Base-by-base conservation (phyloP, 805 yeast species). In the Jamesozyma rosinii region DNA sequence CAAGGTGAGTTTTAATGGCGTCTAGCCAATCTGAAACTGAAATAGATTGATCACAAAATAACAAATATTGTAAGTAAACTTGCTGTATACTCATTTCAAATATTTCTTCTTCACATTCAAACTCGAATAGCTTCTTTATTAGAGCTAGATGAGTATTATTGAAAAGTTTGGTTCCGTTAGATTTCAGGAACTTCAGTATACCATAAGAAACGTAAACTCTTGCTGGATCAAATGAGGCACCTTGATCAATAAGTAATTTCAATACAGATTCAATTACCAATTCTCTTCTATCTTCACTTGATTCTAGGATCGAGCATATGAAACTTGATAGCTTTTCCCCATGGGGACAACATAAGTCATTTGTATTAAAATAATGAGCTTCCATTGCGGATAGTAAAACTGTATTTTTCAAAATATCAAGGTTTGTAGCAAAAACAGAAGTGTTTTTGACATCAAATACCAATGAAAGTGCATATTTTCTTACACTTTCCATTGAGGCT, bases 401-500 rank as follows among this genome's bases (percentile, higher is more conserved):
- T 3, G 62, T 58, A 3, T 57, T 47, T 8, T 69, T 67, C 29
- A 79, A 55, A 43, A 45, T 47, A 3, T 33, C 15, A 17, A 74
- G 66, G 14, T 63, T 63, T 35, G 68, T 55, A 46, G 76, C 59
- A 63, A 82, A 69, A 37, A 76, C 51, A 20, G 65, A 50, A 40
- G 79, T 63, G 48, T 76, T 67, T 27, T 69, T 58, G 26, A 85
- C 66, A 9, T 73, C 64, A 33, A 81, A 70, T 36, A 85, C 65
- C 37, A 84, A 54, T 1, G 70, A 68, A 49, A 81, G 59, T 1
- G 84, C 66, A 51, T 76, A 78, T 50, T 76, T 78, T 45, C 89
- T 68, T 1, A 88, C 86, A 5, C 86, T 73, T 45, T 85, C 95
- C 77, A 81, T 77, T 1, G 85, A 71, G 0, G 89, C 86, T 39